phyloP scores from a whole-genome alignment of 257 asterid genomes.

The Jacaranda copaia region DNA sequence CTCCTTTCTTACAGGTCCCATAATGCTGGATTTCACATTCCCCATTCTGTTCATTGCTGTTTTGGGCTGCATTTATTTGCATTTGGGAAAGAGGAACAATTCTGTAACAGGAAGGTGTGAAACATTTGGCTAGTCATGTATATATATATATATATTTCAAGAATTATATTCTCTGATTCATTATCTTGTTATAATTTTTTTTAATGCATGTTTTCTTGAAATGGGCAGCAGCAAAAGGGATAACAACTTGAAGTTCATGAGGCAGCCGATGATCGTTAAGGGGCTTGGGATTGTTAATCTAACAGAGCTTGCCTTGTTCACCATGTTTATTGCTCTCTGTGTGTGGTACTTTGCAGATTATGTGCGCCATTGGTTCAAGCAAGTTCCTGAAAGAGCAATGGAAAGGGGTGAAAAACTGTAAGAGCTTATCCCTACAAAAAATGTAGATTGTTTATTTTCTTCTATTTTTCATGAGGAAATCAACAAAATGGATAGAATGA shows the following conservation, averaged over 20 bases:
- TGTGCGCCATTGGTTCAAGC: slow-evolving; percentile 70
- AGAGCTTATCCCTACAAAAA: slow-evolving; percentile 15
- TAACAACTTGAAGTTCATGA: slow-evolving; percentile 49
- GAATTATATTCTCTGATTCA: neutral
- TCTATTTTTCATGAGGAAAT: no score
- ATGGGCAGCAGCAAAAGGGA: slow-evolving; percentile 40
- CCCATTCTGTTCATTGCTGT: slow-evolving; percentile 94
- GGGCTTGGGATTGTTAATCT: slow-evolving; percentile 77
- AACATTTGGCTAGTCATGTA: neutral
- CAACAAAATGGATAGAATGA: no score
- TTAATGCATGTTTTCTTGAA: slow-evolving; percentile 12
- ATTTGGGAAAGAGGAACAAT: slow-evolving; percentile 62
- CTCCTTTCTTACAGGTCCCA: slow-evolving; percentile 60
- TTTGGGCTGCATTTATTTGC: slow-evolving; percentile 83
- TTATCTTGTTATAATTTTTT: neutral
- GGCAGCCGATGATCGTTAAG: slow-evolving; percentile 71
- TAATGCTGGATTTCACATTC: slow-evolving; percentile 87
- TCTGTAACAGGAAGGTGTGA: slow-evolving; percentile 45
- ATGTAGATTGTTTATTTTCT: neutral
- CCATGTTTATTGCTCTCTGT: slow-evolving; percentile 75
- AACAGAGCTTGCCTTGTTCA: slow-evolving; percentile 67
- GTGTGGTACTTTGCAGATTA: slow-evolving; percentile 82
- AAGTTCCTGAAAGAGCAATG: slow-evolving; percentile 48
- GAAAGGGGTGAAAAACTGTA: slow-evolving; percentile 71
- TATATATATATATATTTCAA: neutral